Conservation (phyloP, 2,329 filamentous ascomycete genomes). For the Phoma sp. region DNA sequence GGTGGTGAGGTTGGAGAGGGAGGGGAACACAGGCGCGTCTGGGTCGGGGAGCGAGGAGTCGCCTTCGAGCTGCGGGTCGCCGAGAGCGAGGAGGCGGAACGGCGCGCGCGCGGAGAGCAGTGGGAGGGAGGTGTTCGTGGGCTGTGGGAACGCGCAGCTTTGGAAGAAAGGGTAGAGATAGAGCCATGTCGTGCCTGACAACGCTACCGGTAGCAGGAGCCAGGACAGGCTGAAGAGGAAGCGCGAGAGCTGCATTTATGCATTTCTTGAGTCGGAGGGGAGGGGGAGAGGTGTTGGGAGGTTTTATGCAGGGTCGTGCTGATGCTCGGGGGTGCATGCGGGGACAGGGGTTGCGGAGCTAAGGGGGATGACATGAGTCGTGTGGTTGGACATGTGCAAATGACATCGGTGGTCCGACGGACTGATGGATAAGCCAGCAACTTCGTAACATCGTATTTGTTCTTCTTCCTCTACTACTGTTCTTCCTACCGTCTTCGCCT, state of each 20-base stretch:
- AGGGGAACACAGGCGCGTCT: constrained; percentile 44
- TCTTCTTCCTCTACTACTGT: constrained; percentile 1
- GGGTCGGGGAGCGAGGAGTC: constrained; percentile 75
- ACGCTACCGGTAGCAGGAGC: constrained; percentile 67
- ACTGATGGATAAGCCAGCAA: background rate
- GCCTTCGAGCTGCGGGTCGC: constrained; percentile 92
- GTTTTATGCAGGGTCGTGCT: background rate
- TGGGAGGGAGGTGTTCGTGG: constrained; percentile 18
- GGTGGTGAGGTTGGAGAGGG: constrained; percentile 45
- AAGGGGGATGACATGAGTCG: background rate
- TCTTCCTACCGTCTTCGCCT: background rate
- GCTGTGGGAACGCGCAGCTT: constrained; percentile 77
- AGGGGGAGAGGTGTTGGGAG: background rate
- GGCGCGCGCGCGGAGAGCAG: constrained; percentile 61
- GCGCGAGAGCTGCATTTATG: constrained; percentile 58
- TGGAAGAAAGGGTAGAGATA: constrained; percentile 85
- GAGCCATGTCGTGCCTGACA: constrained; percentile 75
- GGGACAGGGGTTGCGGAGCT: constrained; percentile 3
- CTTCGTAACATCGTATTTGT: background rate
- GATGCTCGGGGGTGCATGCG: constrained; percentile 9
- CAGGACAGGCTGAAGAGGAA: constrained; percentile 54
- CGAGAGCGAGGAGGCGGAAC: constrained; percentile 85
- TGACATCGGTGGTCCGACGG: too few species aligned
- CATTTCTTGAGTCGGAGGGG: constrained; percentile 37
- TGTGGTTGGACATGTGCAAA: background rate